Conservation (phyloP, 2,329 filamentous ascomycete species). For the Teratosphaeria gauchensis region DNA sequence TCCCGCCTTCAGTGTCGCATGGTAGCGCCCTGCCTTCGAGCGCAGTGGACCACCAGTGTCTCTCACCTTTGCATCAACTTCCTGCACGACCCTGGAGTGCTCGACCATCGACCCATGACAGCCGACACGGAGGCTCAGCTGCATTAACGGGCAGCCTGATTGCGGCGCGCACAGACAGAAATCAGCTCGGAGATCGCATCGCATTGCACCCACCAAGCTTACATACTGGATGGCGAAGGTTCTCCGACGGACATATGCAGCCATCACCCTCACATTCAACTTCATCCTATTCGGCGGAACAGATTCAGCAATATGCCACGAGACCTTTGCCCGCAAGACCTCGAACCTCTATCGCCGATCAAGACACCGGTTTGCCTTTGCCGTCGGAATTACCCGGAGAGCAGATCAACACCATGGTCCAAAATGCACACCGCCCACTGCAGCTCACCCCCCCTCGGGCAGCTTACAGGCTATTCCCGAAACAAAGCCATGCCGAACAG, state of each 20-base stretch:
- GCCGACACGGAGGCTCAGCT: neutral
- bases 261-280: neutral
- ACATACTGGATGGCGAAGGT: neutral
- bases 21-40: neutral
- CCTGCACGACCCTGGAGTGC: neutral
- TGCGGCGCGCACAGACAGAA: neutral
- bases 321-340: neutral
- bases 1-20: neutral
- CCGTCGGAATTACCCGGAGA: neutral
- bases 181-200: neutral
- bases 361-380: neutral
- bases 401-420: neutral
- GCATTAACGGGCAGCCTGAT: neutral
- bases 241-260: neutral
- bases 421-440: neutral
- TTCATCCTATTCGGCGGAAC: neutral
- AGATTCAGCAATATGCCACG: neutral
- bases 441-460: neutral
- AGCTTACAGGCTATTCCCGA: neutral
- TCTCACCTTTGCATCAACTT: neutral
- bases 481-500: neutral
- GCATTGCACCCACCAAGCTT: neutral
- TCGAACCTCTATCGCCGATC: neutral
- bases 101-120: neutral
- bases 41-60: neutral